Percentiles rank a stretch among this genome's conserved stretches.
Conservation (phyloP, 2,329 filamentous ascomycete genomes). For the Trichoderma citrinoviride region DNA sequence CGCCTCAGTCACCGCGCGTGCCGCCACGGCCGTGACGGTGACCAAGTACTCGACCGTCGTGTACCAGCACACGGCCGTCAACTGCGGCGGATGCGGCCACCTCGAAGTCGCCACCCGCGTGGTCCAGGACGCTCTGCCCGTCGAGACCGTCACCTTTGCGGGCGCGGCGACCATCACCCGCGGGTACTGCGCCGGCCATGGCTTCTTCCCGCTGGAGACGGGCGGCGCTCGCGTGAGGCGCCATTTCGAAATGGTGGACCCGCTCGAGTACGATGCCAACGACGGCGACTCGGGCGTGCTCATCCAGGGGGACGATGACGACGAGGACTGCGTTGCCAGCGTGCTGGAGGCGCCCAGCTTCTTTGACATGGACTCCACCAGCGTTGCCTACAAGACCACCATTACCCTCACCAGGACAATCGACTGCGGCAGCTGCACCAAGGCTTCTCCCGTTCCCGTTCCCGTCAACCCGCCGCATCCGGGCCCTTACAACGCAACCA, state of each 20-base stretch:
- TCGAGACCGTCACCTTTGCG: not conserved
- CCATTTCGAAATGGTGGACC: not conserved
- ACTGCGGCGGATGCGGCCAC: not conserved
- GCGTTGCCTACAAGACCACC: constrained; percentile 31
- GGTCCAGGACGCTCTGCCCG: not conserved
- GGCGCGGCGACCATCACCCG: not conserved
- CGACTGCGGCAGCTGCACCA: constrained; percentile 31
- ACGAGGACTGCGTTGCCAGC: constrained; percentile 21
- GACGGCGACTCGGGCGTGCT: not conserved
- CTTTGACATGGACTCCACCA: constrained; percentile 25
- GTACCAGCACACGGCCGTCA: not conserved
- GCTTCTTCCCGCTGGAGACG: not conserved
- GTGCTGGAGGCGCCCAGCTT: constrained; percentile 15
- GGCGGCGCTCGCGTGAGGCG: not conserved
- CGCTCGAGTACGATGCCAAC: not conserved
- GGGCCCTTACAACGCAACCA: constrained; percentile 26
- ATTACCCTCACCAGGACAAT: constrained; percentile 26
- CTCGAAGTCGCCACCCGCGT: not conserved
- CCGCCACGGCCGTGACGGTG: not conserved
- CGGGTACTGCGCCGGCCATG: not conserved
- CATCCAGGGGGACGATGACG: not conserved
- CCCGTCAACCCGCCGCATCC: constrained; percentile 22
- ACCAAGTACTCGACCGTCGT: not conserved
- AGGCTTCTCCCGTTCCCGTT: constrained; percentile 11
- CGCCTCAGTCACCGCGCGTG: not conserved